Evolutionary conservation across 495 filamentous ascomycete species (phyloP), one percentile per base, ranked within the genome.

Genomic region (Aspergillus bridgeri): DNA sequence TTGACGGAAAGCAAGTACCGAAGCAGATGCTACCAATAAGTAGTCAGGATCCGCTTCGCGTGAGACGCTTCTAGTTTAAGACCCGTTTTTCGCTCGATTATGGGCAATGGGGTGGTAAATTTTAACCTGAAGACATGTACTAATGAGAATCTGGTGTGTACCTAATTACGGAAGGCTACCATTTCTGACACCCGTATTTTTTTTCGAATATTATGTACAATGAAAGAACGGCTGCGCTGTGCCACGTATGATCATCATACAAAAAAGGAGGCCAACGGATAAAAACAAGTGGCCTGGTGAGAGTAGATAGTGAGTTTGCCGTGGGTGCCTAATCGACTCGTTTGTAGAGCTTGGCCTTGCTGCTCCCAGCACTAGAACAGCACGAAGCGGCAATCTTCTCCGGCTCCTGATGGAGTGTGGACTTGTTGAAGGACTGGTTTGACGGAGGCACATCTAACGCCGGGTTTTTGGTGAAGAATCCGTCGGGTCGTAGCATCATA

Each of bases 391-490:
- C 51, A 24, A 59, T 19, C 25, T 50, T 50, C 21, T 42, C 24
- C 11, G 58, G 49, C 29, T 69, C 67, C 2, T 64, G 62, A 48
- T 74, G 69, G 5, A 76, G 67, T 3, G 71, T 72, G 7, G 75
- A 77, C 47, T 73, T 69, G 59, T 77, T 77, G 53, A 75, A 77
- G 3, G 61, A 42, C 60, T 77, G 74, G 6, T 64, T 55, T 3
- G 74, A 77, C 33, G 70, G 80, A 22, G 87, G 81, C n/a, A 92
- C 88, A 72, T 92, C 88, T 29, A 90, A 55, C 15, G 87, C 86
- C 4, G 89, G 89, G 63, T 91, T 91, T 71, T 77, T 79, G 24
- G 83, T 82, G 69, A 91, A 92, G 76, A 91, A 91, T 24, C 88
- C 87, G 38, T 81, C 82, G 0, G 87, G 88, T 67, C 86, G 85